Base-by-base conservation (phyloP, 331 rosid species). In the Ulmus americana region DNA sequence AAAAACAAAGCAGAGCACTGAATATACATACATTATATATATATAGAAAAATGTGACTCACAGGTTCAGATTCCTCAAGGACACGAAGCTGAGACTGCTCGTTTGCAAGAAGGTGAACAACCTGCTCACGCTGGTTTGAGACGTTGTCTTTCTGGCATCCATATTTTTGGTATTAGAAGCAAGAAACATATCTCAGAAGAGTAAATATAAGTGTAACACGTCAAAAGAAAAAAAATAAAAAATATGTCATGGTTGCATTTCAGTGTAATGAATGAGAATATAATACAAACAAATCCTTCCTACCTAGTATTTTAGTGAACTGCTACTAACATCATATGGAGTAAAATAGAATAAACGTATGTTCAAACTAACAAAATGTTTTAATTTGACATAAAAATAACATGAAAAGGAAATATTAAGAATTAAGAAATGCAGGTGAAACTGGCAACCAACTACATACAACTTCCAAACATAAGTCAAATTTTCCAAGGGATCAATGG, bases 51-150 rank as follows among this genome's bases (percentile, higher is more conserved):
- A 20, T 10, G 61, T 52, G 45, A 79, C 90, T 69, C 82, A 92
- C 98, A 42, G 95, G 88, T 55, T 86, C 98, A 7, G 77, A 71
- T 69, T 54, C 85, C 39, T 82, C 94, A 65, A 83, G 95, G 72
- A 79, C 74, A 76, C 80, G 75, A 75, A 89, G 91, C 61, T 80
- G 95, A 67, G 95, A 86, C 68, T 92, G 98, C 82, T 83, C 95
- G 55, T 92, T 92, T 20, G 97, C 90, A 73, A 92, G 95, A 46
- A 92, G 91, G 80, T 86, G 94, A 76, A 86, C 85, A 43, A 87
- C 63, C 65, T 92, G 91, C 70, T 92, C 98, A 0, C 87, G 91
- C 82, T 92, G 98, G 74, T 92, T 92, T 61, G 91, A 85, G 28
- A 89, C 86, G 70, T 85, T 92, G 71, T 89, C 98, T 84, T 83